Evolutionary conservation across 441 rosid species (phyloP), one percentile per base, ranked within the genome.

Genomic region (Populus hybrid): DNA sequence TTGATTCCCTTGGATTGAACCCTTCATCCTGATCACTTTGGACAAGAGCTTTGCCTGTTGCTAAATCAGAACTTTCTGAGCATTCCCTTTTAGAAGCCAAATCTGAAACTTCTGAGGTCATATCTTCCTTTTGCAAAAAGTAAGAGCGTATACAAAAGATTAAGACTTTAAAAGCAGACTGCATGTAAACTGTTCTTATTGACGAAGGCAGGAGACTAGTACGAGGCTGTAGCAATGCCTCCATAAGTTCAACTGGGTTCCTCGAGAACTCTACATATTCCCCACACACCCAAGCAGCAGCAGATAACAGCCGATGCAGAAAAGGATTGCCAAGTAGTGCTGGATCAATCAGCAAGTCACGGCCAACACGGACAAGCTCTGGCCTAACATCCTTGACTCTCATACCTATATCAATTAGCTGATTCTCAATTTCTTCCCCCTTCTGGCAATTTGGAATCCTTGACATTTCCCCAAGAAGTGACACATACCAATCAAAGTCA

Each of bases 401-500:
- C 83, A 83, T 79, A 67, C 92, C 94, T 38, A 93, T 86, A 84
- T 92, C 97, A 71, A 92, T 82, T 21, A 95, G 84, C 88, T 95
- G 98, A 82, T 86, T 83, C 87, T 89, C 98, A 79, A 95, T 95
- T 76, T 95, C 95, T 82, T 86, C 87, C 65, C 94, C 95, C 87
- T 84, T 87, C 72, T 90, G 95, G 82, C 92, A 95, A 82, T 94
- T 91, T 6, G 95, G 92, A 78, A 90, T 84, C 87, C 95, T 90
- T 9, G 97, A 84, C 88, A 94, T 92, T 73, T 95, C 99, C 65
- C 95, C 92, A 19, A 95, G 97, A 85, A 94, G 93, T 42, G 90
- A 89, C 36, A 85, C 88, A 82, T 94, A 95, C 98, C 97, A 94
- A 82, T 92, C 95, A 82, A 95, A 95, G 79, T 95, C 98, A 73